Evolutionary conservation across 83 land plant species (phyloP).

Genomic region (Thuja plicata): DNA sequence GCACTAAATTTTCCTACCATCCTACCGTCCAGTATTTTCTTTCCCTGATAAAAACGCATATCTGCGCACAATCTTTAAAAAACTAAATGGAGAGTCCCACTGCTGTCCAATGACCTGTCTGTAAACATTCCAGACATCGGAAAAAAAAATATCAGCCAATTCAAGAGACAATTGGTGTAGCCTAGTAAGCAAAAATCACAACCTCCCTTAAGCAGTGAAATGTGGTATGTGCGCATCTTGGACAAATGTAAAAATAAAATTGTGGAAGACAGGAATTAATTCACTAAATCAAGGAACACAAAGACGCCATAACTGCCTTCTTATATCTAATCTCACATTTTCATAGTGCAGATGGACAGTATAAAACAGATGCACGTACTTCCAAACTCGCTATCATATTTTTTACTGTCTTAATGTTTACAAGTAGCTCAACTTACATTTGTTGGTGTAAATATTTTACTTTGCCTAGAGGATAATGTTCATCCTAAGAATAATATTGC

Average conservation of each 20-base stretch:
- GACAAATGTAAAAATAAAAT: neutral
- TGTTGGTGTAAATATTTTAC: no score
- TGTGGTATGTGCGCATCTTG: neutral
- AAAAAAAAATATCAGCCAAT: neutral
- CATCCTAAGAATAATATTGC: no score
- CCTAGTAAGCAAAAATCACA: neutral
- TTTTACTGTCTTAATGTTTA: no score
- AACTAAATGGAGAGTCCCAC: neutral
- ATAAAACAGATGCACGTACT: no score
- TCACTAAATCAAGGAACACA: neutral
- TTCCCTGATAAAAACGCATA: neutral
- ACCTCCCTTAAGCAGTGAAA: neutral
- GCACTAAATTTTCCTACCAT: neutral
- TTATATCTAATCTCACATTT: neutral
- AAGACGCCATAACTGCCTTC: neutral
- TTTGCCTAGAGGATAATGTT: no score
- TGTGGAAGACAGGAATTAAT: neutral
- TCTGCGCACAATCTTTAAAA: neutral
- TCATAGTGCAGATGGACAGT: no score
- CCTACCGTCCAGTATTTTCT: neutral
- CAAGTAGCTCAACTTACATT: no score
- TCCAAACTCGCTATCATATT: no score
- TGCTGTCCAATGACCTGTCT: neutral
- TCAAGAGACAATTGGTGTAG: neutral
- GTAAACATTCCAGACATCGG: neutral